Percentiles rank a stretch among this genome's conserved stretches.
Evolutionary conservation across 2,329 filamentous ascomycete genomes (phyloP).

Genomic region (Rasamsonia emersonii): DNA sequence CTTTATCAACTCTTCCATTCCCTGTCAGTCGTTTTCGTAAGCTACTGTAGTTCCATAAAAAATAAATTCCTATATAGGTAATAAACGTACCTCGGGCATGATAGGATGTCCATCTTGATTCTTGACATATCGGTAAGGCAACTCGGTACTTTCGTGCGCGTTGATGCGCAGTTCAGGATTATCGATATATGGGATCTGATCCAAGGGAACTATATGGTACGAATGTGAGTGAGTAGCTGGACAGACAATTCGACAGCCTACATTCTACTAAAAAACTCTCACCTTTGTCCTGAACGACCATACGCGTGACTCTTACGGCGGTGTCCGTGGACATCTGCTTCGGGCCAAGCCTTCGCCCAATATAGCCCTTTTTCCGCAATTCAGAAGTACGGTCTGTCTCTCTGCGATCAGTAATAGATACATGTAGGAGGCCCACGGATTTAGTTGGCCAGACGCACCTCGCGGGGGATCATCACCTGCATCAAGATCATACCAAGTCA

Average conservation of each 20-base stretch:
- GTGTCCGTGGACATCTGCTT: slow-evolving; percentile 99
- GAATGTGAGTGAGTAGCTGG: too few relatives aligned
- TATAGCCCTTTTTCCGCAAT: slow-evolving; percentile 84
- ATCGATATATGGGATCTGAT: slow-evolving; percentile 74
- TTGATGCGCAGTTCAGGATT: slow-evolving; percentile 84
- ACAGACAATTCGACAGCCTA: too few relatives aligned
- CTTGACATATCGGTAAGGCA: slow-evolving; percentile 95
- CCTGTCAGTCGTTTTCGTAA: slow-evolving; percentile 43
- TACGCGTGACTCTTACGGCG: slow-evolving; percentile 83
- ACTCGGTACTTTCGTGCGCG: slow-evolving; percentile 87
- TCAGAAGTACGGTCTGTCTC: slow-evolving; percentile 82
- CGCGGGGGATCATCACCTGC: slow-evolving; percentile 85
- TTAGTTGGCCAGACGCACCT: slow-evolving; percentile 61
- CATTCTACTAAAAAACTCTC: too few relatives aligned
- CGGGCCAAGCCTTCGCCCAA: slow-evolving; percentile 76
- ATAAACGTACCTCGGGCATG: slow-evolving; percentile 78
- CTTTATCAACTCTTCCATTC: slow-evolving; percentile 89
- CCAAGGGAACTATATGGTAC: slow-evolving; percentile 55
- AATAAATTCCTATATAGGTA: too few relatives aligned
- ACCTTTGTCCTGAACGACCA: slow-evolving; percentile 81
- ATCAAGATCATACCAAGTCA: slow-evolving; percentile 7
- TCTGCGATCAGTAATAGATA: slow-evolving; percentile 7
- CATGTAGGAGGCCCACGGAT: too few relatives aligned
- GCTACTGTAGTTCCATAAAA: background rate
- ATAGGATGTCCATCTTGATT: slow-evolving; percentile 66